Conservation (phyloP, 208 protist species). For the Leishmania arabica region DNA sequence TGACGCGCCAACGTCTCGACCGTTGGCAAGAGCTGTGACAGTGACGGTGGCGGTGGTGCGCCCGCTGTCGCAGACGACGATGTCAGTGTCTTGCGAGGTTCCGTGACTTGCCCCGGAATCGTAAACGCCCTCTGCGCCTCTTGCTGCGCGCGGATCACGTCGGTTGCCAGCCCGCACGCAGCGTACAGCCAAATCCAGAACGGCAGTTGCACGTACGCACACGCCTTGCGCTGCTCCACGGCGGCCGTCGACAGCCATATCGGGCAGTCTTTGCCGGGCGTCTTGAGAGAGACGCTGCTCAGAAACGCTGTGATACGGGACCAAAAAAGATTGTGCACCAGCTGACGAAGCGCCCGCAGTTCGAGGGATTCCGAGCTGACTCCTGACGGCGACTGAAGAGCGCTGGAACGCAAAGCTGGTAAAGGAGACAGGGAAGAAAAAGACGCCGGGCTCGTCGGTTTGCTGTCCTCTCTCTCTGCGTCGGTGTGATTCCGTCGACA, state of each 20-base stretch:
- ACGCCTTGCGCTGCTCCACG: slow-evolving; percentile 11
- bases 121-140: background rate
- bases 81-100: background rate
- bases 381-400: background rate
- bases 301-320: slow-evolving; percentile 24
- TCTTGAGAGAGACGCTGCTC: slow-evolving; percentile 20
- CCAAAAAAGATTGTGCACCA: slow-evolving; percentile 21
- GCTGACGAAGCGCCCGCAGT: slow-evolving; percentile 15
- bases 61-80: background rate
- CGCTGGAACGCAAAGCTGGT: background rate
- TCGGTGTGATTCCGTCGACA: background rate
- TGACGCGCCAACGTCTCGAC: slow-evolving; percentile 33
- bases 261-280: background rate
- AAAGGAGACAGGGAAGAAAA: background rate
- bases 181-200: slow-evolving; percentile 35
- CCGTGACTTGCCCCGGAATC: background rate
- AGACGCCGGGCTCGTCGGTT: slow-evolving; percentile 4
- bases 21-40: slow-evolving; percentile 18
- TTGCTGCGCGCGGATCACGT: slow-evolving; percentile 12
- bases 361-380: background rate
- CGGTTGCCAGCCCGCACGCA: slow-evolving; percentile 26
- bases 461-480: background rate
- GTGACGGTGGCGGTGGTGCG: background rate
- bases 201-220: slow-evolving; percentile 23
- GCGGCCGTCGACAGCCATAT: background rate